Percentiles rank a stretch among this genome's conserved stretches.
Conservation (phyloP, 768 basidiomycete genomes). For the Inosperma sp. region DNA sequence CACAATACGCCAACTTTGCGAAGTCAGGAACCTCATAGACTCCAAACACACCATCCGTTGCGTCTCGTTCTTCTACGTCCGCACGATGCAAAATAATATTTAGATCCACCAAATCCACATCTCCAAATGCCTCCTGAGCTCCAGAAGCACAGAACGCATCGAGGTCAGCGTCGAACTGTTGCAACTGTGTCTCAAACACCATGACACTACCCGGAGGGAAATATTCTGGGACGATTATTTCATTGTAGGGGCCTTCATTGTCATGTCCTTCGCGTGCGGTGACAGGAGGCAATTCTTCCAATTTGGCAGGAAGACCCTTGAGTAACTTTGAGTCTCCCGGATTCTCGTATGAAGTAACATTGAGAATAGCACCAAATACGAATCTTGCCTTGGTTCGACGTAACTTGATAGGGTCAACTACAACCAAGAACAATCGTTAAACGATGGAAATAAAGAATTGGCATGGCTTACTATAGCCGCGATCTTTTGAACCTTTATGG, state of each 20-base stretch:
- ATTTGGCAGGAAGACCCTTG: constrained; percentile 65
- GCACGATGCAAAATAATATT: constrained; percentile 84
- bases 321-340: constrained; percentile 49
- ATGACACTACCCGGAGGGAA: constrained; percentile 97
- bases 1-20: constrained; percentile 83
- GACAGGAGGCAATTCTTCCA: constrained; percentile 61
- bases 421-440: neutral
- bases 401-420: constrained; percentile 83
- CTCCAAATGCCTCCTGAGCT: constrained; percentile 66
- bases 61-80: constrained; percentile 89
- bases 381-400: constrained; percentile 75
- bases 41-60: constrained; percentile 76
- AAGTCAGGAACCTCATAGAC: constrained; percentile 74
- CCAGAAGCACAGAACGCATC: constrained; percentile 70
- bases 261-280: constrained; percentile 60
- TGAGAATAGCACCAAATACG: constrained; percentile 72
- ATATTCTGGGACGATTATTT: constrained; percentile 76
- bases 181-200: constrained; percentile 83
- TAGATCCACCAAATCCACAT: constrained; percentile 79
- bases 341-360: constrained; percentile 58
- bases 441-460: neutral
- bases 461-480: constrained; percentile 63
- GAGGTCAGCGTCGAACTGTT: constrained; percentile 64
- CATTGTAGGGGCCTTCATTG: constrained; percentile 62
- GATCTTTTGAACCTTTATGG: constrained; percentile 71